Percentiles rank a stretch among this genome's conserved stretches.
Conservation (phyloP, 148 eudicot species). For the Fagopyrum homotropicum region DNA sequence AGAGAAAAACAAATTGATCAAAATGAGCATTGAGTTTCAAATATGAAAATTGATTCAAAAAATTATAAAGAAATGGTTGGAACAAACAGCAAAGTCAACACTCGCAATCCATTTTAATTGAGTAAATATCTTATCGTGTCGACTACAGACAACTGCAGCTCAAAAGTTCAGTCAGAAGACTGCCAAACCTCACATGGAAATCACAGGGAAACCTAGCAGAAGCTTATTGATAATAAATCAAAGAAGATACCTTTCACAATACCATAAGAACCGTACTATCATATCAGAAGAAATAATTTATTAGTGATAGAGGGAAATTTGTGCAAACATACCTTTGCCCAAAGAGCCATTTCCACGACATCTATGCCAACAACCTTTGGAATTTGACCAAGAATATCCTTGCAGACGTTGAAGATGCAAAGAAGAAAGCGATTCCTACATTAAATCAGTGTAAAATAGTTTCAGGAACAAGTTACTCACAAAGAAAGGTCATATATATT, state of each 20-base stretch:
- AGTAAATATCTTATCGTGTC: background rate
- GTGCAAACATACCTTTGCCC: constrained; percentile 74
- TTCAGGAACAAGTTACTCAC: background rate
- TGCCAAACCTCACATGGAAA: background rate
- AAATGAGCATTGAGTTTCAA: background rate
- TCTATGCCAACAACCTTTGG: constrained; percentile 98
- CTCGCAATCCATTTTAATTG: background rate
- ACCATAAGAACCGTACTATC: background rate
- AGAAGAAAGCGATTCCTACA: constrained; percentile 83
- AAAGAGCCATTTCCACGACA: constrained; percentile 99
- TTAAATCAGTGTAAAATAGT: background rate
- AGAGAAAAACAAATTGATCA: background rate
- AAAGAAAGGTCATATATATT: background rate
- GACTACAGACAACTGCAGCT: background rate
- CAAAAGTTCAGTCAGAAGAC: background rate
- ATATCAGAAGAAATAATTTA: background rate
- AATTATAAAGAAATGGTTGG: background rate
- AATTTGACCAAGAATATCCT: constrained; percentile 71
- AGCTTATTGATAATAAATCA: background rate
- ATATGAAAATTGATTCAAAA: background rate
- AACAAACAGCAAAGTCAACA: background rate
- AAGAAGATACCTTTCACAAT: background rate
- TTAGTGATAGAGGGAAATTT: background rate
- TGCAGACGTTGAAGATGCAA: constrained; percentile 76
- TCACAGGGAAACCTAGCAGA: background rate